Percentiles rank a stretch among this genome's conserved stretches.
These are phyloP conservation scores for Neurospora sp. DNA, from an alignment of 495 filamentous ascomycete species.

Conservation along the genomic window DNA sequence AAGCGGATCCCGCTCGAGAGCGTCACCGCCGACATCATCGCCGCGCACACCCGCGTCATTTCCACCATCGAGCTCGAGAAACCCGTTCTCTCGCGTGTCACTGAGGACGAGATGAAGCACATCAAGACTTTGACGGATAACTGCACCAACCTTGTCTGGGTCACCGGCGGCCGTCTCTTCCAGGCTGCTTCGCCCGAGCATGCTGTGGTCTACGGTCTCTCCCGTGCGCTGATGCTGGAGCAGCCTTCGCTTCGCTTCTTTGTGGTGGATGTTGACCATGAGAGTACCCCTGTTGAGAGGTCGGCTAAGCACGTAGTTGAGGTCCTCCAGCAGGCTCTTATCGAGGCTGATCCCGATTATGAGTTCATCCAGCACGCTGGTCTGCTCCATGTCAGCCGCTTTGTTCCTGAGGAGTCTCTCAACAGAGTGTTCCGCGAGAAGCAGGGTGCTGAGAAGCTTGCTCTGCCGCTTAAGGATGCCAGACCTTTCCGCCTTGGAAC, in stretches of 20 bases:
- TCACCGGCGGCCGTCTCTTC: slow-evolving; percentile 6
- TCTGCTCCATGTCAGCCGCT: slow-evolving; percentile 14
- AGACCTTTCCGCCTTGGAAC: slow-evolving; percentile 14
- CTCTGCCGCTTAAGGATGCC: slow-evolving; percentile 7
- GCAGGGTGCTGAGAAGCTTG: slow-evolving; percentile 15
- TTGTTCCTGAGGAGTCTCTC: slow-evolving; percentile 11
- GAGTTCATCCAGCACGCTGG: slow-evolving; percentile 24
- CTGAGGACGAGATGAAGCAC: neutral
- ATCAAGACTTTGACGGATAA: slow-evolving; percentile 19
- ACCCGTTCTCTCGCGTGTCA: neutral
- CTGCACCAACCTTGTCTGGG: slow-evolving; percentile 29
- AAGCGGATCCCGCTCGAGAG: neutral
- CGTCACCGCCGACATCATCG: slow-evolving; percentile 1
- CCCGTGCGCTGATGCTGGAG: slow-evolving; percentile 21
- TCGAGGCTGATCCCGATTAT: slow-evolving; percentile 10
- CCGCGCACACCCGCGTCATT: slow-evolving; percentile 5
- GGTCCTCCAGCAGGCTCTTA: slow-evolving; percentile 11
- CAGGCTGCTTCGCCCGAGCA: slow-evolving; percentile 16
- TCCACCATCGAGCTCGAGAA: neutral
- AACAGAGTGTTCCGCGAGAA: slow-evolving; percentile 11
- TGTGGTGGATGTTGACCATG: slow-evolving; percentile 17
- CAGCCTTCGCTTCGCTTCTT: slow-evolving; percentile 19
- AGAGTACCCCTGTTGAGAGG: neutral
- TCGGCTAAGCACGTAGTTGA: slow-evolving; percentile 11
- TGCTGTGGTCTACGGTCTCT: slow-evolving; percentile 15